Conservation (phyloP, 257 asterid species). For the Ilex aquifolium region DNA sequence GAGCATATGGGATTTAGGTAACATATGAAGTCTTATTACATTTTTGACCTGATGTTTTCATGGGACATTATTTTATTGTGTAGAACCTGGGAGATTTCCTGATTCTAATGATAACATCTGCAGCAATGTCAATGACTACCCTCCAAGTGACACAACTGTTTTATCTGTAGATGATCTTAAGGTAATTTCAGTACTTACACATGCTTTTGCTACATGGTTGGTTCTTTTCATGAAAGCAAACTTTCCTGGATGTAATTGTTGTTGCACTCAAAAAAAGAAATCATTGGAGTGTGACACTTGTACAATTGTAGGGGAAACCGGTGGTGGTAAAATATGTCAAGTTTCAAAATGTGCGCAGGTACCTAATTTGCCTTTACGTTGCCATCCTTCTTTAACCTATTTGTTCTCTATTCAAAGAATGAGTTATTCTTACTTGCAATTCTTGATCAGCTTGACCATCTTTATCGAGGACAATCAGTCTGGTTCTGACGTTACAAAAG, state of each 20-base stretch:
- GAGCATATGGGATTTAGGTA: slow-evolving; percentile 97
- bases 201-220: neutral
- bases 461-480: slow-evolving; percentile 95
- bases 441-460: slow-evolving; percentile 65
- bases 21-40: slow-evolving; percentile 10
- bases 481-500: slow-evolving; percentile 67
- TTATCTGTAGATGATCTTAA: slow-evolving; percentile 74
- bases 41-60: neutral
- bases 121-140: slow-evolving; percentile 76
- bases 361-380: neutral
- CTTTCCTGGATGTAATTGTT: slow-evolving; percentile 5
- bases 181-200: slow-evolving; percentile 35
- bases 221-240: too few relatives aligned
- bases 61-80: neutral
- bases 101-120: slow-evolving; percentile 5
- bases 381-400: slow-evolving; percentile 1
- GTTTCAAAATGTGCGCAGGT: slow-evolving; percentile 90
- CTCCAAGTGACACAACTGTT: slow-evolving; percentile 57
- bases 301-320: slow-evolving; percentile 55
- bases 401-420: neutral
- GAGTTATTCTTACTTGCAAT: slow-evolving; percentile 6
- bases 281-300: slow-evolving; percentile 9
- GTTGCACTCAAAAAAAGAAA: slow-evolving; percentile 6
- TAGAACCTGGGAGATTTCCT: neutral
- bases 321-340: slow-evolving; percentile 64